Percentiles rank a stretch among this genome's conserved stretches.
phyloP scores from a whole-genome alignment of 192 early-diverging fungal genomes.

The Mortierella alpina region DNA sequence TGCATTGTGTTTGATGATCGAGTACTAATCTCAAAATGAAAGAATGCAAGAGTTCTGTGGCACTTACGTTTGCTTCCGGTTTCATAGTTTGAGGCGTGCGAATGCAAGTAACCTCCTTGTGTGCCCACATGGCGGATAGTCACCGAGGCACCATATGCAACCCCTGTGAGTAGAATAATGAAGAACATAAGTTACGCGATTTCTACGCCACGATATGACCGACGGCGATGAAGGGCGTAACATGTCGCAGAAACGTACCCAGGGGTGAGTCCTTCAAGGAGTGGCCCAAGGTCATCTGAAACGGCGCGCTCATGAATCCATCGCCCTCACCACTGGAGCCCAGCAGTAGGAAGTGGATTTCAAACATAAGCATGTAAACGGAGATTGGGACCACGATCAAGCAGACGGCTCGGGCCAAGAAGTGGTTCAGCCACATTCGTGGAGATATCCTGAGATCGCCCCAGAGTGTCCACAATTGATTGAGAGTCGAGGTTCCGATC shows the following conservation, averaged over 20 bases:
- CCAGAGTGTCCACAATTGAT: slow-evolving; percentile 88
- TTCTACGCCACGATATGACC: neutral
- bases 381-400: slow-evolving; percentile 83
- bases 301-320: slow-evolving; percentile 89
- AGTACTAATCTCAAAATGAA: slow-evolving; percentile 86
- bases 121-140: slow-evolving; percentile 76
- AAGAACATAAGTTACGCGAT: slow-evolving; percentile 38
- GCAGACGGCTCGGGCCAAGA: slow-evolving; percentile 82
- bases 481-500: slow-evolving; percentile 85
- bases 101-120: slow-evolving; percentile 82
- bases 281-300: slow-evolving; percentile 89
- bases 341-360: slow-evolving; percentile 89
- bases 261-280: slow-evolving; percentile 58
- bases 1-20: slow-evolving; percentile 10
- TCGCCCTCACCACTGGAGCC: slow-evolving; percentile 88
- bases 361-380: slow-evolving; percentile 88
- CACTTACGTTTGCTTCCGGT: slow-evolving; percentile 79
- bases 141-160: slow-evolving; percentile 71
- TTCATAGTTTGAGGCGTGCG: slow-evolving; percentile 72
- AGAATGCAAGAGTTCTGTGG: slow-evolving; percentile 56
- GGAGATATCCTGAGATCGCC: slow-evolving; percentile 74
- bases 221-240: neutral
- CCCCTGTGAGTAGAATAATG: slow-evolving; percentile 51
- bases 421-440: slow-evolving; percentile 70
- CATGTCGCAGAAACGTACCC: slow-evolving; percentile 7